phyloP scores from a whole-genome alignment of 78 protist species.

The Guillardia theta region DNA sequence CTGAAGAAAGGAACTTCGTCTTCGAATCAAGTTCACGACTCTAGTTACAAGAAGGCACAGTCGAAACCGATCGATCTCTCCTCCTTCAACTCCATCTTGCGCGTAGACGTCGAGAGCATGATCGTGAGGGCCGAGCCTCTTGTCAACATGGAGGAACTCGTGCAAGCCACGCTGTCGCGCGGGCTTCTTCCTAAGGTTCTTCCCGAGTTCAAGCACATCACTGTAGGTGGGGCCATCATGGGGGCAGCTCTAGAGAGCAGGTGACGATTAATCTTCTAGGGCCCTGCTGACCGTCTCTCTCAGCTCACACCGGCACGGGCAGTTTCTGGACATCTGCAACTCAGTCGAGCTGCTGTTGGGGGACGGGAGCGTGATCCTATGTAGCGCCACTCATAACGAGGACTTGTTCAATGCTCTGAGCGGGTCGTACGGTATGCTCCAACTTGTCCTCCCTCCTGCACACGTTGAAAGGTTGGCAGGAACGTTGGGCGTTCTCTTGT shows the following conservation, averaged over 20 bases:
- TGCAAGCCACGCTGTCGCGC: background rate
- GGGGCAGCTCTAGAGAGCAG: background rate
- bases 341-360: background rate
- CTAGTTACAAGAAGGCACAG: background rate
- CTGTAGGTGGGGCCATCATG: conserved; percentile 5
- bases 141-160: background rate
- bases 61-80: background rate
- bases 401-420: background rate
- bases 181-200: background rate
- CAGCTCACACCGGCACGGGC: background rate
- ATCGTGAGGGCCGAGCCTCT: background rate
- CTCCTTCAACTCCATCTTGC: background rate
- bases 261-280: too few species aligned
- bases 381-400: background rate
- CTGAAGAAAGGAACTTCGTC: background rate
- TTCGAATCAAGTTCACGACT: background rate
- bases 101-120: background rate
- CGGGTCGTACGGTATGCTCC: conserved; percentile 2
- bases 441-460: too few species aligned
- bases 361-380: background rate
- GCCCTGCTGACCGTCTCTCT: too few species aligned
- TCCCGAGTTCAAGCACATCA: conserved; percentile 5
- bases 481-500: background rate
- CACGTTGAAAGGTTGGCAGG: too few species aligned
- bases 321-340: background rate